Evolutionary conservation across 192 early-diverging fungal species (phyloP).

Genomic region (Lunasporangiospora selenospora): DNA sequence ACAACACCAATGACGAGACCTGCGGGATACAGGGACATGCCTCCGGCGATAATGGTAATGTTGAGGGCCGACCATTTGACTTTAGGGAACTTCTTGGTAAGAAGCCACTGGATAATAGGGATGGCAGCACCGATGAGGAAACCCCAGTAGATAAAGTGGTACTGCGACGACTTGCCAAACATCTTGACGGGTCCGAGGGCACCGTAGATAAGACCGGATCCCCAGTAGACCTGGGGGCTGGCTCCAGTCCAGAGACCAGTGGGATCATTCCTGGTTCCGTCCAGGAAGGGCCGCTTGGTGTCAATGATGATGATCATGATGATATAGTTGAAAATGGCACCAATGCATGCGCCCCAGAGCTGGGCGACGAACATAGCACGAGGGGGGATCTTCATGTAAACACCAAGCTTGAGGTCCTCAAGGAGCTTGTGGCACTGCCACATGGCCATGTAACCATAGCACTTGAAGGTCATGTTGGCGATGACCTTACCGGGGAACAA

Average conservation of each 20-base stretch:
- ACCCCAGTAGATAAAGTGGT: constrained; percentile 41
- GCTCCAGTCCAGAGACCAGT: constrained; percentile 52
- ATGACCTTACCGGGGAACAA: constrained; percentile 57
- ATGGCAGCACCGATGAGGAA: constrained; percentile 60
- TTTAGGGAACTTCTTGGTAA: constrained; percentile 57
- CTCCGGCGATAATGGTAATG: constrained; percentile 56
- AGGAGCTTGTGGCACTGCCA: constrained; percentile 78
- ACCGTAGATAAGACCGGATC: constrained; percentile 66
- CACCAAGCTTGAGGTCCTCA: constrained; percentile 73
- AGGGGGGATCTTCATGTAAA: constrained; percentile 78
- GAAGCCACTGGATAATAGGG: constrained; percentile 58
- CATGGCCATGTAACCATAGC: constrained; percentile 60
- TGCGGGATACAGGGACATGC: constrained; percentile 54
- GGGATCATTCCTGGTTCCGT: constrained; percentile 33
- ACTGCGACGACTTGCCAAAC: constrained; percentile 51
- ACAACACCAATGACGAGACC: constrained; percentile 55
- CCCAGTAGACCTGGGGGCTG: constrained; percentile 30
- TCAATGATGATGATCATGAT: constrained; percentile 34
- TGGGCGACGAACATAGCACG: constrained; percentile 69
- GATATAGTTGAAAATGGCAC: constrained; percentile 50
- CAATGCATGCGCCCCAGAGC: constrained; percentile 58
- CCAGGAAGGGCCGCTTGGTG: constrained; percentile 22
- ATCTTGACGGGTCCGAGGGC: constrained; percentile 68
- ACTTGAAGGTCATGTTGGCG: constrained; percentile 64
- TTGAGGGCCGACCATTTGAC: constrained; percentile 49